Evolutionary conservation across 2,329 filamentous ascomycete genomes (phyloP), one percentile per base, ranked within the genome.

Genomic region (Coniella lustricola): DNA sequence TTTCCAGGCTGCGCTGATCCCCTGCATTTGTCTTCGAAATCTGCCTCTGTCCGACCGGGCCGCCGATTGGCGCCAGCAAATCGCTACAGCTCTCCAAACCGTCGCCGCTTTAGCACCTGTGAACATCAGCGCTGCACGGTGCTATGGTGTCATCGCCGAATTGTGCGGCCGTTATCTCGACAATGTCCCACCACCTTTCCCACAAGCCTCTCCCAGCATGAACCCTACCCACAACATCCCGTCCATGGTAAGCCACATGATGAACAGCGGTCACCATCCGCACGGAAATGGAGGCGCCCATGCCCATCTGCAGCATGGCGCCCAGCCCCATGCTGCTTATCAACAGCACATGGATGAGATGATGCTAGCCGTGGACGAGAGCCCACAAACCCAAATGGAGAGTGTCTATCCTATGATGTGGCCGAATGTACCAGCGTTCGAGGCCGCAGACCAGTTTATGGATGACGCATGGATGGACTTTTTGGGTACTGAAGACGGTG

Each of bases 1-100:
- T 4, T 75, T 75, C 46, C 72, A 75, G 48, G 71, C 72, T 0
- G 68, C 67, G 2, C 58, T 75, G 14, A 74, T 75, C 9, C 73
- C 71, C 1, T 69, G 66, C 39, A 67, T 74, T 10, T 74, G 70
- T 48, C 62, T 74, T 2, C 67, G 71, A 5, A 72, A 71, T 46
- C 59, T 68, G 4, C 68, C 71, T 0, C 54, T 56, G 7, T 65
- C 68, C 2, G 48, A 59, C 2, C 54, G 63, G 9, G 67, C 67
- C 7, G 35, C 57, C 1, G 63, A 64, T 47, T 74, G 70, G 71
- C 62, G 66, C 8, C 53, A 58, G 2, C 71, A 74, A 49, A 65
- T 74, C 34, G 56, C 54, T 3, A 61, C 57, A 3, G 66, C 68
- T 1, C 56, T 72, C 4, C 55, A 60, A 1, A 64, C 66, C 2